Conservation (phyloP, 495 filamentous ascomycete species). For the Beverwykella pulmonaria region DNA sequence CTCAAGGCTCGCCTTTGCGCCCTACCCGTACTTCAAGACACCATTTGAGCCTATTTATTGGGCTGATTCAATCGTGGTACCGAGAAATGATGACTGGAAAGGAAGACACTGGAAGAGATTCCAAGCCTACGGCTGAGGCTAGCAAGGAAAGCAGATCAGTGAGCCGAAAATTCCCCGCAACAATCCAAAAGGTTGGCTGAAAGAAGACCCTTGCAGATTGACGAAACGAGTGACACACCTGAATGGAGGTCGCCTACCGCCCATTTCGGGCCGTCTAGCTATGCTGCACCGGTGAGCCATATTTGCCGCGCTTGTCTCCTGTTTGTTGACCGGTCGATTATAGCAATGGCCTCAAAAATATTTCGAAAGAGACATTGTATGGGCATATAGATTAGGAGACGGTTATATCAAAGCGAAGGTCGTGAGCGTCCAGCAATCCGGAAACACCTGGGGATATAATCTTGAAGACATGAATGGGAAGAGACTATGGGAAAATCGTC, state of each 20-base stretch:
- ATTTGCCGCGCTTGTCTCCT: not conserved
- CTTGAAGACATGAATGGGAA: conserved; percentile 6
- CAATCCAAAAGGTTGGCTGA: no score
- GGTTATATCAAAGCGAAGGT: not conserved
- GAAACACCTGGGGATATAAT: not conserved
- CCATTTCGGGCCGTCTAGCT: not conserved
- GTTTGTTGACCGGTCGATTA: not conserved
- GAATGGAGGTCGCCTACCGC: not conserved
- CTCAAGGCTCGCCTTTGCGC: no score
- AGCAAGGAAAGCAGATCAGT: no score
- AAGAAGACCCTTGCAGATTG: no score
- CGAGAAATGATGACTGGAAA: no score
- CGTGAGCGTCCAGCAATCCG: not conserved
- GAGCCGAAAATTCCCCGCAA: no score
- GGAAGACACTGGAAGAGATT: no score
- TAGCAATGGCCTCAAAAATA: not conserved
- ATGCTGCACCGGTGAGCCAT: not conserved
- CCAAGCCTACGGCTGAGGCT: no score
- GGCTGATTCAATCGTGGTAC: no score
- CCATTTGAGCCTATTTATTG: no score
- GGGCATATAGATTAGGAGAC: not conserved
- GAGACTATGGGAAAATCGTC: not conserved
- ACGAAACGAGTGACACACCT: no score
- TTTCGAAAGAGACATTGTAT: not conserved
- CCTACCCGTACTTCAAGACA: no score